Conservation (phyloP, 2,329 filamentous ascomycete species). For the Diaporthe destruens region DNA sequence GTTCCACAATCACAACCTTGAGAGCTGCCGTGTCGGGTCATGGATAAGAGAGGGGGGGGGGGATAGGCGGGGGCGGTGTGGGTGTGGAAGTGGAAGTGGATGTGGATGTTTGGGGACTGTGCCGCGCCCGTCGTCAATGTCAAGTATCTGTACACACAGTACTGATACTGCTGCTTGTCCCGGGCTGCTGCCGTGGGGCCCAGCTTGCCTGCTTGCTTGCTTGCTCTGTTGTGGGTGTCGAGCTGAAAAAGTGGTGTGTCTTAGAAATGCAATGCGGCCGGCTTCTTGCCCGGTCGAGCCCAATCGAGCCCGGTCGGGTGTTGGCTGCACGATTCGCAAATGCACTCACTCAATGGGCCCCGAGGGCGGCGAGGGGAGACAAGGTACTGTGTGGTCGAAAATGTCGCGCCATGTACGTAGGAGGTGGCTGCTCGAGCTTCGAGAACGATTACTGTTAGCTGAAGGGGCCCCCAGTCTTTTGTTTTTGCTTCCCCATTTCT, state of each 20-base stretch:
- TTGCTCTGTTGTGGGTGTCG: neutral
- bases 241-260: constrained; percentile 5
- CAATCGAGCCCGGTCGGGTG: neutral
- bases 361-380: too few relatives aligned
- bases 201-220: neutral
- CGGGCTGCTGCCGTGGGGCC: neutral
- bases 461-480: constrained; percentile 12
- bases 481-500: neutral
- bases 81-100: neutral
- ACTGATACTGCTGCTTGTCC: constrained; percentile 1
- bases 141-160: too few relatives aligned
- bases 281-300: neutral
- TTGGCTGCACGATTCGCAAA: neutral
- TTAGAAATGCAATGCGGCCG: constrained; percentile 4
- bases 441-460: neutral
- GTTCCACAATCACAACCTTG: constrained; percentile 20
- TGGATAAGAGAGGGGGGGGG: neutral
- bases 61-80: constrained; percentile 8
- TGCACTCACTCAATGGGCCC: neutral
- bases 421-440: neutral
- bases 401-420: neutral
- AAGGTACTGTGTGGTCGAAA: neutral
- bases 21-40: neutral
- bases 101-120: neutral
- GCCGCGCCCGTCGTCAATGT: neutral